A percentile compares a stretch with the other conserved stretches of the same genome.
Conservation (phyloP, 1,284 basidiomycete species). For the Trichosporon faecale region DNA sequence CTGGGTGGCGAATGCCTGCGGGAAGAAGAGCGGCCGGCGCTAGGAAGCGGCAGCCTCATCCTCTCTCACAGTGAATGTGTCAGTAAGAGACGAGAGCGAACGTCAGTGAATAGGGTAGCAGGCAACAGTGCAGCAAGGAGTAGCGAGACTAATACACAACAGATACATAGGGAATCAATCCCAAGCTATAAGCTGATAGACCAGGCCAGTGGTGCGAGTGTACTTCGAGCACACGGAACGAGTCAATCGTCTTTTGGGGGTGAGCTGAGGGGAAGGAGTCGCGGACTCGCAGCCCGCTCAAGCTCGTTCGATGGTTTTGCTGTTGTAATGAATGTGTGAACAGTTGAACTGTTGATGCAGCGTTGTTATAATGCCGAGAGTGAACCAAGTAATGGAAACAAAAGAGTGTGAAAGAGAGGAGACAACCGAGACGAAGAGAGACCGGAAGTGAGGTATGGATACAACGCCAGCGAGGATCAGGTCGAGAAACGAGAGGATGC, state of each 20-base stretch:
- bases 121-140: not conserved
- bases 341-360: not conserved
- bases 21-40: too few species aligned
- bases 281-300: not conserved
- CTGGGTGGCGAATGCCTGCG: not conserved
- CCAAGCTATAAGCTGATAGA: not conserved
- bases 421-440: not conserved
- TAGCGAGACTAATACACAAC: not conserved
- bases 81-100: too few species aligned
- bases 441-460: not conserved
- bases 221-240: slow-evolving; percentile 1
- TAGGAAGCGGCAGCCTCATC: too few species aligned
- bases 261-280: not conserved
- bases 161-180: slow-evolving; percentile 3
- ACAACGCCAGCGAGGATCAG: not conserved
- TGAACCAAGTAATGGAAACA: not conserved
- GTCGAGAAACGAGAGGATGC: not conserved
- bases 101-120: not conserved
- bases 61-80: too few species aligned
- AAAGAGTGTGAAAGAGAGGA: not conserved
- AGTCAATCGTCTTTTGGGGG: not conserved
- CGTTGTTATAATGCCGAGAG: not conserved
- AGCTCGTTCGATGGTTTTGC: not conserved
- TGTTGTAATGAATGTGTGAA: not conserved
- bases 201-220: not conserved